phyloP scores from a whole-genome alignment of 2,329 filamentous ascomycete species.

The Ilyonectria robusta region DNA sequence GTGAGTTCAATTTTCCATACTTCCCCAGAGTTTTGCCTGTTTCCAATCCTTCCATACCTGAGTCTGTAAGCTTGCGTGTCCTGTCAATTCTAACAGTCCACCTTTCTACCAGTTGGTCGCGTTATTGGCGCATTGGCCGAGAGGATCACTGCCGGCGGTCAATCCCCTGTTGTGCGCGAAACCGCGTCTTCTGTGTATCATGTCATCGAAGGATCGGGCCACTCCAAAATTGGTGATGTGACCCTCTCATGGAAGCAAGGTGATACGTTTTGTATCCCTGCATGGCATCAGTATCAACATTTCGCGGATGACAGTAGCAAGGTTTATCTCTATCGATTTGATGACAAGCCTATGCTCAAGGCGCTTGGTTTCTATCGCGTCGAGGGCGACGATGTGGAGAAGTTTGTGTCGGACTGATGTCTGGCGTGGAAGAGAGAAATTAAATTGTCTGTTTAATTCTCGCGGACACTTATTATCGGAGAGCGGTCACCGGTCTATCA shows the following conservation, averaged over 20 bases:
- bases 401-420: conserved; percentile 31
- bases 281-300: conserved; percentile 66
- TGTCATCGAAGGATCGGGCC: conserved; percentile 62
- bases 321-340: conserved; percentile 67
- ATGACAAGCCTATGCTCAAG: conserved; percentile 69
- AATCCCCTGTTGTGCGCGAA: conserved; percentile 59
- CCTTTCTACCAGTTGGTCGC: conserved; percentile 42
- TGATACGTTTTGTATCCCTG: conserved; percentile 69
- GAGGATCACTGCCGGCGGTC: conserved; percentile 54
- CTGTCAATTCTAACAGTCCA: neutral
- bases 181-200: conserved; percentile 69
- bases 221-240: conserved; percentile 56
- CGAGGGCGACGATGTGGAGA: conserved; percentile 32
- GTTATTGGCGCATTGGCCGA: conserved; percentile 64
- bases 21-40: neutral
- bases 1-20: conserved; percentile 37
- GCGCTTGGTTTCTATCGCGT: conserved; percentile 62
- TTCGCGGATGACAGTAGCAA: conserved; percentile 52
- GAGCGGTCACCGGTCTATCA: no score
- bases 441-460: neutral
- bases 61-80: no score
- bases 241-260: conserved; percentile 61
- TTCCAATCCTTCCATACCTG: neutral
- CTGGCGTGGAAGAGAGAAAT: neutral
- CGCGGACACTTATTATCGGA: no score